Base-by-base conservation (phyloP, 78 protist genomes). In the Mastigamoeba balamuthi region DNA sequence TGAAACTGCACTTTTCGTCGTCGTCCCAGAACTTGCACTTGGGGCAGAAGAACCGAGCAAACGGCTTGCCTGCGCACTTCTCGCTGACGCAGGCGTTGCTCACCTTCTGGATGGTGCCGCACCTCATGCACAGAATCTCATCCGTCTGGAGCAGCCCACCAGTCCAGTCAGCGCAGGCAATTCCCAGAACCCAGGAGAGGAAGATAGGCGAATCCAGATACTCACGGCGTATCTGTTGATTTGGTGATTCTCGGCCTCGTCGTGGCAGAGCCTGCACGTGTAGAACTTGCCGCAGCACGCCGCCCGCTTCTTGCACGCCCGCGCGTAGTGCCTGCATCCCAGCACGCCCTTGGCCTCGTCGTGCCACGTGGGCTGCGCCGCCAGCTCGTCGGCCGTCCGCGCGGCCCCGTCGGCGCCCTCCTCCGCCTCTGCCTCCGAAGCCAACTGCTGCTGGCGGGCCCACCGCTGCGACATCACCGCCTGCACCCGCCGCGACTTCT, bases 301-400 rank as follows among this genome's bases (percentile, higher is more conserved):
- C 40, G 78, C 73, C 74, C 48, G 67, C 1, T 74, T 43, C n/a
- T 40, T 80, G 40, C 85, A 80, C 25, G 27, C 10, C 40, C 85
- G 66, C 23, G 79, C 36, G 39, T 80, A 80, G 29, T 80, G 85
- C 67, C 74, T 48, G 52, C 85, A 80, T 40, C 85, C 85, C 25
- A 80, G 42, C 25, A 72, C 68, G 68, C 40, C 72, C 9, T 28
- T n/a, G n/a, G n/a, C n/a, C n/a, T n/a, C n/a, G n/a, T n/a, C n/a
- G n/a, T n/a, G n/a, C n/a, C n/a, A n/a, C n/a, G n/a, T n/a, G n/a
- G n/a, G n/a, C n/a, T n/a, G n/a, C n/a, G n/a, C n/a, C n/a, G n/a
- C n/a, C n/a, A n/a, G n/a, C n/a, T n/a, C n/a, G n/a, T n/a, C n/a
- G n/a, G n/a, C n/a, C n/a, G n/a, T n/a, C n/a, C n/a, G n/a, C n/a